phyloP scores from a whole-genome alignment of 768 basidiomycete species.

The Daedaleopsis nitida region DNA sequence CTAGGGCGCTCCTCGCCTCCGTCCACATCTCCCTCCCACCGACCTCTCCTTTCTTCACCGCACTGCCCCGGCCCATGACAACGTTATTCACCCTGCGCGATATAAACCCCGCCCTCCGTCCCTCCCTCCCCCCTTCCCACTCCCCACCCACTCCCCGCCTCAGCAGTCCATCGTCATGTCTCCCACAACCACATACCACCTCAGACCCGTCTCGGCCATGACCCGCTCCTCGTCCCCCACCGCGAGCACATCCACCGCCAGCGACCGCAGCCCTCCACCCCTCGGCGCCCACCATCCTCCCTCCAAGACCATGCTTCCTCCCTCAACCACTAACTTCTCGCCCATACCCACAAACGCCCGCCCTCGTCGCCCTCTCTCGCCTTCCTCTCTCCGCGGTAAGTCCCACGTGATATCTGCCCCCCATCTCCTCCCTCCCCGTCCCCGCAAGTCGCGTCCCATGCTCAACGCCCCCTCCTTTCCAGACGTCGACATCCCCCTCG shows the following conservation, averaged over 20 bases:
- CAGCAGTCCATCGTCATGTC: constrained; percentile 20
- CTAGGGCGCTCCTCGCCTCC: neutral
- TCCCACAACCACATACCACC: constrained; percentile 43
- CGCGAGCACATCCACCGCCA: constrained; percentile 47
- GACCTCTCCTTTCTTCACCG: neutral
- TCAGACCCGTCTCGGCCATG: constrained; percentile 54
- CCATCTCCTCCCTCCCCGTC: neutral
- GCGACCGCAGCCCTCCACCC: constrained; percentile 39
- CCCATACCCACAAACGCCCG: constrained; percentile 34
- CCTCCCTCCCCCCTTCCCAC: constrained; percentile 8
- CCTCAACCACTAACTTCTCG: constrained; percentile 32
- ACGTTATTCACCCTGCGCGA: constrained; percentile 4
- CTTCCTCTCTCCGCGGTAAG: constrained; percentile 62
- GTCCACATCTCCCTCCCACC: neutral
- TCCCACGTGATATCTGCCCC: neutral
- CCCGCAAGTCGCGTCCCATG: neutral
- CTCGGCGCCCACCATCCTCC: constrained; percentile 10
- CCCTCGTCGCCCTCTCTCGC: constrained; percentile 61
- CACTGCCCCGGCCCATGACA: no score
- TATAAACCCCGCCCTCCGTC: constrained; percentile 10
- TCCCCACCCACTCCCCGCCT: constrained; percentile 6
- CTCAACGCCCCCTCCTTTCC: constrained; percentile 3
- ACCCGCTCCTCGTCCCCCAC: constrained; percentile 59
- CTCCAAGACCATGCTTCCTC: constrained; percentile 10
- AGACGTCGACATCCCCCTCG: constrained; percentile 69